Conservation (phyloP, 140 eudicot species). For the Erigeron philadelphicus region DNA sequence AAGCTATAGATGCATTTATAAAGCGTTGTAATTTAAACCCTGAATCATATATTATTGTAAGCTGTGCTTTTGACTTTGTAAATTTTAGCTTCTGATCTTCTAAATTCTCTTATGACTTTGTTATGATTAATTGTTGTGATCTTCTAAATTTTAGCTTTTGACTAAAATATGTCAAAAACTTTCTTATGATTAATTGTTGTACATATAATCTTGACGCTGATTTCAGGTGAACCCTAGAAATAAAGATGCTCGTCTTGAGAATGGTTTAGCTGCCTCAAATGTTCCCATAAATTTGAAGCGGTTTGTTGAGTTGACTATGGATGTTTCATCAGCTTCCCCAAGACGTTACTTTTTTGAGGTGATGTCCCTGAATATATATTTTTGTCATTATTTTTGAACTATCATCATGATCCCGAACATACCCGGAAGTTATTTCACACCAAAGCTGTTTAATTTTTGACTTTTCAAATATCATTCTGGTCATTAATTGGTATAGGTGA, state of each 20-base stretch:
- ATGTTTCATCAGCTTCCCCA: constrained; percentile 88
- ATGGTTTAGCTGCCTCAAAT: constrained; percentile 23
- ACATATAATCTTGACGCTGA: constrained; percentile 8
- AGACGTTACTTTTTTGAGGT: constrained; percentile 97
- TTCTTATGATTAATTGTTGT: not conserved
- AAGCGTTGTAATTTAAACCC: constrained; percentile 73
- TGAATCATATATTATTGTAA: constrained; percentile 64
- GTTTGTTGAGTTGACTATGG: constrained; percentile 81
- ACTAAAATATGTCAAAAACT: constrained; percentile 8
- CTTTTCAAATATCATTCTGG: not conserved
- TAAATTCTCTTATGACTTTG: not conserved
- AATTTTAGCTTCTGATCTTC: not conserved
- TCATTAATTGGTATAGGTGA: constrained; percentile 45
- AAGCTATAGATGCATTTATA: constrained; percentile 68
- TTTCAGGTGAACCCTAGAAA: constrained; percentile 52
- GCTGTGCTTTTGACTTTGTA: constrained; percentile 26
- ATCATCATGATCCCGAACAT: not conserved
- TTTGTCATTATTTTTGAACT: not conserved
- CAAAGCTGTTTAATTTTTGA: not conserved
- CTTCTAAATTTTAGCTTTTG: not conserved
- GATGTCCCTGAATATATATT: constrained; percentile 1
- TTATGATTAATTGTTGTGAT: not conserved
- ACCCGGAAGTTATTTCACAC: too few relatives aligned
- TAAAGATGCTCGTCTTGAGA: constrained; percentile 23
- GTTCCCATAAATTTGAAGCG: constrained; percentile 52